Evolutionary conservation across 1,284 basidiomycete genomes (phyloP).

Genomic region (Megacollybia platyphylla): DNA sequence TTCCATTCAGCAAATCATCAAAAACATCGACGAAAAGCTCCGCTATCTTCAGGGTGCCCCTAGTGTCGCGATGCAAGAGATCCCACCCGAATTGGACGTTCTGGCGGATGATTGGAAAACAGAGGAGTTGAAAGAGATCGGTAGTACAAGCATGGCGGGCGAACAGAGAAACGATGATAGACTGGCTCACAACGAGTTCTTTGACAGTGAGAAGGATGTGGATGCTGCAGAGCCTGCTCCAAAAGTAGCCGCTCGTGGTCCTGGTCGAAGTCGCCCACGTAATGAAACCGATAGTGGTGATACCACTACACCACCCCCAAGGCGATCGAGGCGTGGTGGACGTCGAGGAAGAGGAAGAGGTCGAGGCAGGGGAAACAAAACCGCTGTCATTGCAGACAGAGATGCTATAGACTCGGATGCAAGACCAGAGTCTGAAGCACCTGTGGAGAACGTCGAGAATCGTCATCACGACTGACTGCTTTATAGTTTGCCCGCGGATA

Average conservation of each 20-base stretch:
- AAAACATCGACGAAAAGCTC: conserved; percentile 81
- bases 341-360: background rate
- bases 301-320: background rate
- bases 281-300: background rate
- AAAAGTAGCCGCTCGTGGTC: conserved; percentile 6
- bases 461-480: too few species aligned
- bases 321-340: background rate
- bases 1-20: conserved; percentile 77
- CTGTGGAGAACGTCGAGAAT: too few species aligned
- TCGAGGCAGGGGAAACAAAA: background rate
- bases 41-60: conserved; percentile 93
- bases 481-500: too few species aligned
- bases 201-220: conserved; percentile 58
- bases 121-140: conserved; percentile 67
- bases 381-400: too few species aligned
- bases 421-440: too few species aligned
- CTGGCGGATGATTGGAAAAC: conserved; percentile 64
- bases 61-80: conserved; percentile 92
- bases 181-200: conserved; percentile 52
- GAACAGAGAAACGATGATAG: conserved; percentile 42
- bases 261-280: background rate
- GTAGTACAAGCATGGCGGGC: conserved; percentile 41
- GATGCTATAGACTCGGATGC: too few species aligned
- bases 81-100: conserved; percentile 84
- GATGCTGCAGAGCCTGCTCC: conserved; percentile 21